Conservation (phyloP, 108 stramenopile genomes). For the Fistulifera solaris region DNA sequence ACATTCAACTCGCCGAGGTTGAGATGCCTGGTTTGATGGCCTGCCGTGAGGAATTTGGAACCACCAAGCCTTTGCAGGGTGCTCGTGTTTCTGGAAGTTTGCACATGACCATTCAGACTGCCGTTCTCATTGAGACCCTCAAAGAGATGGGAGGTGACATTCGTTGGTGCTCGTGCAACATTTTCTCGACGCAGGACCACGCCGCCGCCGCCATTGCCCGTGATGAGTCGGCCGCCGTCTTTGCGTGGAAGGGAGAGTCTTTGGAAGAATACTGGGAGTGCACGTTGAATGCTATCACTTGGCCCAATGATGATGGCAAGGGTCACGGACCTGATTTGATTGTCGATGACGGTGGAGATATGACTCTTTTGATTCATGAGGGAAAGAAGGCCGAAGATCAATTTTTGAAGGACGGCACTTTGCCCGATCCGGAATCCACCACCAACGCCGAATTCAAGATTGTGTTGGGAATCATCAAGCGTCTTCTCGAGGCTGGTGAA, state of each 20-base stretch:
- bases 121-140: conserved; percentile 98
- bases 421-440: conserved; percentile 94
- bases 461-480: conserved; percentile 94
- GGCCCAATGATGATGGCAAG: conserved; percentile 97
- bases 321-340: conserved; percentile 97
- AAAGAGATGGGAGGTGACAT: conserved; percentile 94
- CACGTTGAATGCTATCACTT: conserved; percentile 94
- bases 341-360: conserved; percentile 99
- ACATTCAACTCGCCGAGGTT: conserved; percentile 97
- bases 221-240: conserved; percentile 95
- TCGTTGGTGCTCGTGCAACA: conserved; percentile 99
- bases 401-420: conserved; percentile 93
- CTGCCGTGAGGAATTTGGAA: conserved; percentile 88
- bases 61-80: conserved; percentile 71
- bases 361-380: conserved; percentile 99
- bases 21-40: conserved; percentile 99
- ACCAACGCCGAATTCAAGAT: conserved; percentile 99
- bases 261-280: conserved; percentile 99
- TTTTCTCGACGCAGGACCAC: conserved; percentile 99
- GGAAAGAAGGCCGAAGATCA: conserved; percentile 98
- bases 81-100: conserved; percentile 97
- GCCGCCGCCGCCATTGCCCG: conserved; percentile 99
- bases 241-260: conserved; percentile 99
- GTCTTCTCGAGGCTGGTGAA: conserved; percentile 88
- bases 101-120: conserved; percentile 99